Percentiles rank a stretch among this genome's conserved stretches.
phyloP scores from a whole-genome alignment of 345 rosid species.

The Euphorbia lathyris region DNA sequence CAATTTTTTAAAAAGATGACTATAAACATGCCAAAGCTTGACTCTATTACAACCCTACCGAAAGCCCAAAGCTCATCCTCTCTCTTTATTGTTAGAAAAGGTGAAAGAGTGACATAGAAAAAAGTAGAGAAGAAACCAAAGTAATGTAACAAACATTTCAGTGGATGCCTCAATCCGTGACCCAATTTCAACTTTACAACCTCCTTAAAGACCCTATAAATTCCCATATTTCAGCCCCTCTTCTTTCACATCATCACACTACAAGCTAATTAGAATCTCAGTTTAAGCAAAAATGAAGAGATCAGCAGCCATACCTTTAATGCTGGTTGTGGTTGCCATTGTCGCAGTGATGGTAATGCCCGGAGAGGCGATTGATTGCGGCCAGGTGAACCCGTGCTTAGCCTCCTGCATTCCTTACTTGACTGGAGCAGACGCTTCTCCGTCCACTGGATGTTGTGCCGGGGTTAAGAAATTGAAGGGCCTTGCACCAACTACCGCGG shows the following conservation, averaged over 20 bases:
- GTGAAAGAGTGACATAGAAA: neutral
- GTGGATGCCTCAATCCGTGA: neutral
- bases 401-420: slow-evolving; percentile 10
- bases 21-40: too few species aligned
- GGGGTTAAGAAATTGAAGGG: slow-evolving; percentile 14
- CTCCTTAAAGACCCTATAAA: neutral
- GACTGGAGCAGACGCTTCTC: neutral
- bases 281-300: neutral
- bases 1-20: too few species aligned
- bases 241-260: neutral
- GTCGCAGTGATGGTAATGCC: slow-evolving; percentile 2
- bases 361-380: neutral
- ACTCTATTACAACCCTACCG: too few species aligned
- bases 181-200: neutral
- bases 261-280: neutral
- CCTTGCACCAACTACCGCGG: slow-evolving; percentile 11
- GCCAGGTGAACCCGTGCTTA: neutral
- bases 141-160: neutral
- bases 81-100: neutral
- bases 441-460: slow-evolving; percentile 7
- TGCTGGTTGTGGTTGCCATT: neutral
- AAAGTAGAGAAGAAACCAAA: neutral
- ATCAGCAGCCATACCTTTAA: neutral
- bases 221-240: neutral
- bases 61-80: neutral